phyloP scores from a whole-genome alignment of 352 stramenopile genomes.

The Albugo candida region DNA sequence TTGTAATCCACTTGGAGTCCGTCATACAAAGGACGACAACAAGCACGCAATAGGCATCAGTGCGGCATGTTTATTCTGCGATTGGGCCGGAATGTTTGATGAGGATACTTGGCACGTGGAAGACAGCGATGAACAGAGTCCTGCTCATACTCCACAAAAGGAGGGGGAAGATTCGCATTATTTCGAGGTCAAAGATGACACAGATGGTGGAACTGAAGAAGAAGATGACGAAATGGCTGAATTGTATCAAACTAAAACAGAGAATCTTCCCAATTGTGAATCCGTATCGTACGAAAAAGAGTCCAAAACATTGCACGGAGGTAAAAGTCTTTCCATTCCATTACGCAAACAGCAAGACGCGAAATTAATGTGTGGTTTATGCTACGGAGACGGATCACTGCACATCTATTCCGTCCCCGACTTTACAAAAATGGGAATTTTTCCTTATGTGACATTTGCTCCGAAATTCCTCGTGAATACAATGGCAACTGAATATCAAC shows the following conservation, averaged over 20 bases:
- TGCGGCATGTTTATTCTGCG: too few species aligned
- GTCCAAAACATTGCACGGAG: not conserved
- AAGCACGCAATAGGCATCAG: not conserved
- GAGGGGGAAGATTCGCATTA: not conserved
- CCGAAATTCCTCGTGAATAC: constrained; percentile 62
- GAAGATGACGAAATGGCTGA: constrained; percentile 58
- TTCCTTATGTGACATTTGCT: constrained; percentile 67
- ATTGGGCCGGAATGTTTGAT: too few species aligned
- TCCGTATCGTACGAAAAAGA: too few species aligned
- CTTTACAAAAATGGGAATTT: constrained; percentile 60
- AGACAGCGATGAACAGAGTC: too few species aligned
- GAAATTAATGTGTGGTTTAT: constrained; percentile 64
- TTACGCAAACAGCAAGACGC: constrained; percentile 30
- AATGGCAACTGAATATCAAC: constrained; percentile 24
- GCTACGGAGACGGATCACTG: constrained; percentile 61
- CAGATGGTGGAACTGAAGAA: constrained; percentile 9
- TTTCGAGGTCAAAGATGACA: constrained; percentile 2
- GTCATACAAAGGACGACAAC: too few species aligned
- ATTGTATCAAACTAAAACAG: constrained; percentile 26
- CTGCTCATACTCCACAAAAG: too few species aligned
- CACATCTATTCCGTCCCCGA: constrained; percentile 68
- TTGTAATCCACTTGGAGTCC: constrained; percentile 5
- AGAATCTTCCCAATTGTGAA: too few species aligned
- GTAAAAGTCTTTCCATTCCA: constrained; percentile 28
- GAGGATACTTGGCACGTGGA: too few species aligned